Base-by-base conservation (phyloP, 2,329 filamentous ascomycete species). In the Cyanodermella asteris region DNA sequence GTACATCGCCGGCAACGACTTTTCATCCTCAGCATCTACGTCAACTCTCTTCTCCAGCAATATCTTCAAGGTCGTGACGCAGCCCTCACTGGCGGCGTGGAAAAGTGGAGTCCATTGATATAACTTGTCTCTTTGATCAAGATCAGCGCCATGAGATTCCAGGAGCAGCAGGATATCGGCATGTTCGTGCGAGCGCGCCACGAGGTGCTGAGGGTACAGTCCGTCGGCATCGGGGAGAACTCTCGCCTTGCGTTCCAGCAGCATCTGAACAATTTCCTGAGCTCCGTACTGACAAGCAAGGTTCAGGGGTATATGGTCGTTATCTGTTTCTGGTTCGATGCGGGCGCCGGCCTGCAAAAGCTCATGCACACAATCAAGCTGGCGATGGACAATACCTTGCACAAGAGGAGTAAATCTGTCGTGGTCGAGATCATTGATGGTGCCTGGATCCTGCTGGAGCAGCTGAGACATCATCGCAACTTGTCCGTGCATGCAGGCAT, bases 81-180 rank as follows among this genome's bases (percentile, higher is more conserved):
- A 90, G 13, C 87, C 87, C 52, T 97, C 87, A 43, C 82, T 91
- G 7, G 87, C 87, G 3, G 87, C 84, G 45, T 97, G 84, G 29
- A 97, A 87, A 5, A 97, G 58, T 0, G 87, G 82, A 3, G 87
- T 94, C 87, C 87, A 97, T 31, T 84, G 80, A 38, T 94, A 94
- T 10, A 97, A 60, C 49, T 91, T 94, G 48, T 97, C 87, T 16
- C 78, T 61, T 45, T 94, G 82, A 40, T 97, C 69, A 21, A 97
- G 60, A 43, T 97, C 72, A 13, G 81, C 84, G 2, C 82, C 82
- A 40, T 87, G 82, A 25, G 74, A 61, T 44, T 81, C 74, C 8
- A 97, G 58, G 19, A 93, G 58, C 9, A 82, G 53, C 7, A 94
- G 58, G 15, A 93, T 62, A 27, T 77, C 61, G 1, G 81, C 75